Evolutionary conservation across 2,329 filamentous ascomycete species (phyloP), one percentile per base, ranked within the genome.

Genomic region (Rhynchosporium secalis): DNA sequence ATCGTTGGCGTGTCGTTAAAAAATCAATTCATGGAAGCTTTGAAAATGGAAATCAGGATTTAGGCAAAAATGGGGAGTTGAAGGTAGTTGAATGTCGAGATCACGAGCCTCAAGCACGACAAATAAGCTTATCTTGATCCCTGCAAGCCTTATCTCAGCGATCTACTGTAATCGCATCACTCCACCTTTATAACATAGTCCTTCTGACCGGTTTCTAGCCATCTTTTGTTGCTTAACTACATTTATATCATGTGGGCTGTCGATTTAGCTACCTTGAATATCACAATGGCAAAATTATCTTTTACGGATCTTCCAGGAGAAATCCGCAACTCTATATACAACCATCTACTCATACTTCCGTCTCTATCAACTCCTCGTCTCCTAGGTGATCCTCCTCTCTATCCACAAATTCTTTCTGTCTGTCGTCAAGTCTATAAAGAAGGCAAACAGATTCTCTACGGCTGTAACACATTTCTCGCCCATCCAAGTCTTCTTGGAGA

Each of bases 301-400:
- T 72, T 74, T 40, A 58, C 72, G 26, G 65, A 70, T 15, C 78
- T 90, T 1, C 81, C 88, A 29, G 78, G 79, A 2, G 86, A 89
- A 68, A 78, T 89, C 3, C 80, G 81, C 43, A 83, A 87, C 60
- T 80, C 88, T 70, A 82, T 89, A 38, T 83, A 74, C 65, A n/a
- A 45, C 15, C 36, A 67, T 15, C 69, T 74, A 43, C 69, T 73
- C n/a, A 47, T 72, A 26, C 12, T 73, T 6, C 70, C 69, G 31
- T 26, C 62, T 1, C 47, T 68, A 4, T 71, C 68, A 3, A 63
- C 51, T 8, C 62, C 60, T 4, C 58, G 61, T 49, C 57, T 56
- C 2, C 58, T 72, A 15, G 62, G 64, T 31, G 64, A 68, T 31
- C 61, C 65, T 29, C 62, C 62, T 15, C 72, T 81, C 26, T 70